These are phyloP conservation scores for Kuraishia cidri DNA, from an alignment of 805 yeast species.

Conservation along the genomic window DNA sequence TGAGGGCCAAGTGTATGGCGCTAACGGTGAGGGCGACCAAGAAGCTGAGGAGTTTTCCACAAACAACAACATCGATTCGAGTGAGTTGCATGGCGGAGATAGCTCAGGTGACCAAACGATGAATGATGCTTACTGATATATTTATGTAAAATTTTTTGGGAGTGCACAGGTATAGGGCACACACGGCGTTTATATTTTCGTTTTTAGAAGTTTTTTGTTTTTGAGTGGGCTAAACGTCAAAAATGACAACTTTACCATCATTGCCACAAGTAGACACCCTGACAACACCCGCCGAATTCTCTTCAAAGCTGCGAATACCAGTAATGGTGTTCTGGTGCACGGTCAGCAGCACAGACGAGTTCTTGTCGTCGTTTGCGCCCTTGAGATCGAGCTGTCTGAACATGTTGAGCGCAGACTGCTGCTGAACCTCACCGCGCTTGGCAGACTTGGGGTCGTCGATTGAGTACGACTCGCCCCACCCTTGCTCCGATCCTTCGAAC, in stretches of 20 bases:
- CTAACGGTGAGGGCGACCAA: background rate
- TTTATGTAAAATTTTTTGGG: no score
- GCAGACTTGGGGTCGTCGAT: constrained; percentile 49
- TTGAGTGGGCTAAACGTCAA: constrained; percentile 43
- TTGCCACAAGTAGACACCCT: constrained; percentile 71
- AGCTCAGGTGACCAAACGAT: no score
- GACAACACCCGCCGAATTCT: constrained; percentile 39
- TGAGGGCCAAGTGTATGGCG: constrained; percentile 1
- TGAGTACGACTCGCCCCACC: constrained; percentile 48
- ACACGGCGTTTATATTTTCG: no score
- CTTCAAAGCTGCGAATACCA: constrained; percentile 43
- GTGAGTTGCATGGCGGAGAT: no score
- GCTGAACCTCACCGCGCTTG: constrained; percentile 43
- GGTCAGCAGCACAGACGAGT: constrained; percentile 49
- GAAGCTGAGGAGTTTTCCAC: background rate
- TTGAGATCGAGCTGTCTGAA: constrained; percentile 92
- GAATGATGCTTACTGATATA: no score
- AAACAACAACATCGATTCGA: no score
- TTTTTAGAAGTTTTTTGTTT: no score
- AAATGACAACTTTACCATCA: constrained; percentile 88
- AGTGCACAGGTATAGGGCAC: no score
- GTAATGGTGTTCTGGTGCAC: constrained; percentile 89
- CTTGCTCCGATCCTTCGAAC: constrained; percentile 61
- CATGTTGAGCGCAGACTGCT: constrained; percentile 82
- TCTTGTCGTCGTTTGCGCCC: constrained; percentile 51